phyloP scores from a whole-genome alignment of 2,329 filamentous ascomycete genomes.

The Ascochyta pisi region DNA sequence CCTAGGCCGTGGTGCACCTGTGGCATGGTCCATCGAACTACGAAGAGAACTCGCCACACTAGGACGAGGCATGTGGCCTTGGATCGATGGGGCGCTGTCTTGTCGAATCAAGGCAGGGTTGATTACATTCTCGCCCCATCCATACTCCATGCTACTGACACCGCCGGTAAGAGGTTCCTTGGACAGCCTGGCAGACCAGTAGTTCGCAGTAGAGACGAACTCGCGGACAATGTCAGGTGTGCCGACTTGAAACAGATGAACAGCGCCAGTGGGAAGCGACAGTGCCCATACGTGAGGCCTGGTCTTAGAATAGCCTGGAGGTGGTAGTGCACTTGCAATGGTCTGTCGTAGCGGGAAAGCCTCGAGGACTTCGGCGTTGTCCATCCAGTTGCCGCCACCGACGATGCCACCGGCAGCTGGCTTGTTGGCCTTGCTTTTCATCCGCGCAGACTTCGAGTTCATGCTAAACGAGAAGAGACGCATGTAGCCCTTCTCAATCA shows the following conservation, averaged over 20 bases:
- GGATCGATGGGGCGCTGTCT: slow-evolving; percentile 42
- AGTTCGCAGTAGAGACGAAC: slow-evolving; percentile 93
- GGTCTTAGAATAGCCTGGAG: slow-evolving; percentile 89
- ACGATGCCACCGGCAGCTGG: slow-evolving; percentile 71
- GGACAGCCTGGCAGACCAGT: slow-evolving; percentile 93
- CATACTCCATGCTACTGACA: slow-evolving; percentile 96
- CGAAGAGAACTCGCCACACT: slow-evolving; percentile 68
- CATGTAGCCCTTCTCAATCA: slow-evolving; percentile 93
- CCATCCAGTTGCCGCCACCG: slow-evolving; percentile 97
- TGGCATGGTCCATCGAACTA: slow-evolving; percentile 63
- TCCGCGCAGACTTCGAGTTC: slow-evolving; percentile 74
- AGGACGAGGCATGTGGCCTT: slow-evolving; percentile 53
- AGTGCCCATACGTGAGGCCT: slow-evolving; percentile 94
- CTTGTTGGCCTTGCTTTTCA: slow-evolving; percentile 67
- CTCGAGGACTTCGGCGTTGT: slow-evolving; percentile 89
- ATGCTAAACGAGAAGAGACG: slow-evolving; percentile 91
- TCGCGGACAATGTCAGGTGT: slow-evolving; percentile 94
- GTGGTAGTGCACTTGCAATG: slow-evolving; percentile 85
- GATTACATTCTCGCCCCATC: slow-evolving; percentile 88
- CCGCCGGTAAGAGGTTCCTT: slow-evolving; percentile 92
- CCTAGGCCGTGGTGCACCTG: slow-evolving; percentile 65
- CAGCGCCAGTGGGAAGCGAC: slow-evolving; percentile 87
- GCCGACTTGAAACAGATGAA: slow-evolving; percentile 97
- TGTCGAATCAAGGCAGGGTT: slow-evolving; percentile 58
- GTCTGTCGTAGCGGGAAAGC: slow-evolving; percentile 89